Percentiles rank a stretch among this genome's conserved stretches.
These are phyloP conservation scores for Microcera coccophila DNA, from an alignment of 2,329 filamentous ascomycete genomes.

Conservation along the genomic window DNA sequence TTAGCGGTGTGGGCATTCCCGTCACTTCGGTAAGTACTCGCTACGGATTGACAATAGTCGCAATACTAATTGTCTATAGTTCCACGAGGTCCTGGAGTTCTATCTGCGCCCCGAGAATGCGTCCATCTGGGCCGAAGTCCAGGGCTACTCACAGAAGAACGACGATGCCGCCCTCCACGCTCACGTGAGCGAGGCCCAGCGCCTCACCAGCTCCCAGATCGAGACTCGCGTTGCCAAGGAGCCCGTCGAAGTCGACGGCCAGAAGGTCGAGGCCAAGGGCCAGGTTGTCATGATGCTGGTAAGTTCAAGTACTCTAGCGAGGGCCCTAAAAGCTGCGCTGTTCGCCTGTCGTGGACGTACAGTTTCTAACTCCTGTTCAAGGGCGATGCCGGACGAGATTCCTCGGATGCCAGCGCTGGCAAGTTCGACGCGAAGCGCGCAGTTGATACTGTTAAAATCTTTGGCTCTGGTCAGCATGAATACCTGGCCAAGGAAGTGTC, in stretches of 20 bases:
- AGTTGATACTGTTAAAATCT: slow-evolving; percentile 38
- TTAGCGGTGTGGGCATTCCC: slow-evolving; percentile 38
- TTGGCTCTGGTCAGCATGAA: slow-evolving; percentile 45
- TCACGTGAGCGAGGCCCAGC: slow-evolving; percentile 40
- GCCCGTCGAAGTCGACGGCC: slow-evolving; percentile 35
- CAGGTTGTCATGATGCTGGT: slow-evolving; percentile 39
- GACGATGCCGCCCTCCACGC: slow-evolving; percentile 33
- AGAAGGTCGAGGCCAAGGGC: slow-evolving; percentile 38
- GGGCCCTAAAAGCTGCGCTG: no score
- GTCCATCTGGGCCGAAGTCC: slow-evolving; percentile 41
- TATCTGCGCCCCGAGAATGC: slow-evolving; percentile 40
- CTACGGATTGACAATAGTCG: background rate
- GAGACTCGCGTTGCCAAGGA: slow-evolving; percentile 35
- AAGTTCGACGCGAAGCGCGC: slow-evolving; percentile 43
- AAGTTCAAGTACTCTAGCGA: no score
- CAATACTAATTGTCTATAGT: slow-evolving; percentile 27
- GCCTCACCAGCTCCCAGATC: slow-evolving; percentile 38
- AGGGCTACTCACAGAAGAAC: slow-evolving; percentile 34
- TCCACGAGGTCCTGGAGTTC: slow-evolving; percentile 42
- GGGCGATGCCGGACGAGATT: slow-evolving; percentile 38
- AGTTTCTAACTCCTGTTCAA: slow-evolving; percentile 19
- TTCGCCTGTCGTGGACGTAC: background rate
- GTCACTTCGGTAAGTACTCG: slow-evolving; percentile 34
- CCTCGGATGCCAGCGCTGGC: slow-evolving; percentile 32
- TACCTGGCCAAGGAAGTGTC: slow-evolving; percentile 42